Conservation (phyloP, 2,329 filamentous ascomycete genomes). For the Fusarium sp. region DNA sequence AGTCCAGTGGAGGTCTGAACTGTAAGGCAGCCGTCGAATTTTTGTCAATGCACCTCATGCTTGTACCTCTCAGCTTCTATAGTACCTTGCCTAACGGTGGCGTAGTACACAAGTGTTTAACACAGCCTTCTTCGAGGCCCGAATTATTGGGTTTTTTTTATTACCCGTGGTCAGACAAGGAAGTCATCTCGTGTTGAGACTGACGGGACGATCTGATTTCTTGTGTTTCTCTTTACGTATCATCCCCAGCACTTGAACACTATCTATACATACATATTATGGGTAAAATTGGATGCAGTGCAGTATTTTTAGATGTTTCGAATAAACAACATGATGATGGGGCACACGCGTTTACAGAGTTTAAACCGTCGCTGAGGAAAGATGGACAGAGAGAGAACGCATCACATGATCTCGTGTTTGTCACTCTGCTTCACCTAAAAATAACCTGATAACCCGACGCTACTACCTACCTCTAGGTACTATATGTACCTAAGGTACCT, state of each 20-base stretch:
- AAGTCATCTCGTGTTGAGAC: constrained; percentile 10
- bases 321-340: not conserved
- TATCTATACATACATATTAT: too few species aligned
- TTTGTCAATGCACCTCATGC: too few species aligned
- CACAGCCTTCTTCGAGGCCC: not conserved
- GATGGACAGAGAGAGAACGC: constrained; percentile 1
- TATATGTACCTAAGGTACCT: too few species aligned
- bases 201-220: not conserved
- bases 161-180: not conserved
- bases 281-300: not conserved
- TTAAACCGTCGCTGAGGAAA: too few species aligned
- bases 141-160: not conserved
- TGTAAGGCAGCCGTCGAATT: constrained; percentile 11
- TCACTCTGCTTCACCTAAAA: constrained; percentile 33
- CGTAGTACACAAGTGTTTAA: not conserved
- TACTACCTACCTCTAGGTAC: too few species aligned
- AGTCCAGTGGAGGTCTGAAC: constrained; percentile 14
- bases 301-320: not conserved
- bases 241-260: not conserved
- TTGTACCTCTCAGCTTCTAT: not conserved
- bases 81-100: not conserved
- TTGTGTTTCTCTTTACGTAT: not conserved
- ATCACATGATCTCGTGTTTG: constrained; percentile 47
- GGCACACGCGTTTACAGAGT: not conserved
- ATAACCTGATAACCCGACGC: too few species aligned